Evolutionary conservation across 768 basidiomycete species (phyloP).

Genomic region (Pleurotus pulmonarius): DNA sequence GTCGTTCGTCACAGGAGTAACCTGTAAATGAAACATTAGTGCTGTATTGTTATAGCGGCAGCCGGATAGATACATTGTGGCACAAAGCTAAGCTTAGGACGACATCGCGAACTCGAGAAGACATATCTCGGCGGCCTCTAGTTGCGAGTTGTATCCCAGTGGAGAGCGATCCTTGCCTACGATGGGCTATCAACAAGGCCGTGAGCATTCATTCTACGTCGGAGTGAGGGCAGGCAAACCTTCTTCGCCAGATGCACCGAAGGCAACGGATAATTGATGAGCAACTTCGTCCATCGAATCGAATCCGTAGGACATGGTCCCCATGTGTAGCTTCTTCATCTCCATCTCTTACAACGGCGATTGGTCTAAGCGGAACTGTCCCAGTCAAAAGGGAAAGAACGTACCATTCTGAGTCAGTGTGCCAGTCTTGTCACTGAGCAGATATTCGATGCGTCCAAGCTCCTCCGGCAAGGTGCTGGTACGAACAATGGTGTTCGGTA

Average conservation of each 20-base stretch:
- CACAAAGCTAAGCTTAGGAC: slow-evolving; percentile 92
- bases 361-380: slow-evolving; percentile 1
- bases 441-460: slow-evolving; percentile 90
- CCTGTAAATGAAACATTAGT: slow-evolving; percentile 42
- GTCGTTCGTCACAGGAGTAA: slow-evolving; percentile 93
- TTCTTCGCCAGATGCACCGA: slow-evolving; percentile 62
- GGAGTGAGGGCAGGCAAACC: slow-evolving; percentile 28
- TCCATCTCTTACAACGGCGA: slow-evolving; percentile 78
- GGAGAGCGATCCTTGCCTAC: slow-evolving; percentile 51
- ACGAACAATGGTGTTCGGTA: slow-evolving; percentile 92
- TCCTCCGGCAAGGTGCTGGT: slow-evolving; percentile 98
- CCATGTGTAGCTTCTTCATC: slow-evolving; percentile 98
- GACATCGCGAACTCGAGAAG: slow-evolving; percentile 87
- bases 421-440: slow-evolving; percentile 97
- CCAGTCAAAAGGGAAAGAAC: slow-evolving; percentile 14
- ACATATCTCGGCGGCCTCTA: slow-evolving; percentile 91
- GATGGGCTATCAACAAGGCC: slow-evolving; percentile 26
- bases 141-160: slow-evolving; percentile 83
- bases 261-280: slow-evolving; percentile 84
- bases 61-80: slow-evolving; percentile 66
- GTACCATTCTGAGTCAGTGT: slow-evolving; percentile 95
- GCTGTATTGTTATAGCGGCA: background rate
- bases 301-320: slow-evolving; percentile 93
- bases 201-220: background rate
- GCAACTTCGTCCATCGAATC: slow-evolving; percentile 99